phyloP scores from a whole-genome alignment of 805 yeast species.

The Starmerella sp. region DNA sequence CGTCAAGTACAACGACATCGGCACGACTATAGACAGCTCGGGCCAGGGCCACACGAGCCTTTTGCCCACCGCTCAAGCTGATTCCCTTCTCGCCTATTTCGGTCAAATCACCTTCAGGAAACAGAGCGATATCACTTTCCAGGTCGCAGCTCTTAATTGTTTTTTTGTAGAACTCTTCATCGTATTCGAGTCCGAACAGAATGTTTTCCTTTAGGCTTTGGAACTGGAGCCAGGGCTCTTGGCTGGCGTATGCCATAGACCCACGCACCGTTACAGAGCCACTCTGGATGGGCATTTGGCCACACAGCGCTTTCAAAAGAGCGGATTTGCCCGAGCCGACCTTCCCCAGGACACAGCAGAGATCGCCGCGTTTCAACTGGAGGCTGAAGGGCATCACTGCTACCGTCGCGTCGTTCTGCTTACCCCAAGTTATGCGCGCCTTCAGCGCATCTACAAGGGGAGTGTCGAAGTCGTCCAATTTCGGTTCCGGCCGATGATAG shows the following conservation, averaged over 20 bases:
- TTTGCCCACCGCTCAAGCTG: conserved; percentile 75
- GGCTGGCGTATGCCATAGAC: conserved; percentile 71
- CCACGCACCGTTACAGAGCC: conserved; percentile 69
- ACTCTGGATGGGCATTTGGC: conserved; percentile 64
- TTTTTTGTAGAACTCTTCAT: conserved; percentile 38
- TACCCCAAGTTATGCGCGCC: neutral
- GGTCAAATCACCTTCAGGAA: conserved; percentile 64
- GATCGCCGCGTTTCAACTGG: conserved; percentile 60
- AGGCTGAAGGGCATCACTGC: conserved; percentile 61
- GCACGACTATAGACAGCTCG: conserved; percentile 62
- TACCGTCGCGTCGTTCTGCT: conserved; percentile 27
- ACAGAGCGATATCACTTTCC: conserved; percentile 46
- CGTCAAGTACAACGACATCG: conserved; percentile 60
- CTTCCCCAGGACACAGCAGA: conserved; percentile 74
- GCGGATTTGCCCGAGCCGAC: conserved; percentile 88
- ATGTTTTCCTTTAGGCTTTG: conserved; percentile 74
- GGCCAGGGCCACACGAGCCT: conserved; percentile 66
- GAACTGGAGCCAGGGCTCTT: conserved; percentile 91
- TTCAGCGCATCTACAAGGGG: neutral
- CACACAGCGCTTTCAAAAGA: conserved; percentile 63
- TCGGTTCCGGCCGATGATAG: neutral
- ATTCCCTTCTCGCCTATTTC: conserved; percentile 79
- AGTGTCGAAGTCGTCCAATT: conserved; percentile 20
- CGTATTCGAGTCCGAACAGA: conserved; percentile 47
- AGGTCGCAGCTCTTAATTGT: conserved; percentile 56